Percentiles rank a stretch among this genome's conserved stretches.
Conservation (phyloP, 2,329 filamentous ascomycete genomes). For the Aspergillus phoenicis region DNA sequence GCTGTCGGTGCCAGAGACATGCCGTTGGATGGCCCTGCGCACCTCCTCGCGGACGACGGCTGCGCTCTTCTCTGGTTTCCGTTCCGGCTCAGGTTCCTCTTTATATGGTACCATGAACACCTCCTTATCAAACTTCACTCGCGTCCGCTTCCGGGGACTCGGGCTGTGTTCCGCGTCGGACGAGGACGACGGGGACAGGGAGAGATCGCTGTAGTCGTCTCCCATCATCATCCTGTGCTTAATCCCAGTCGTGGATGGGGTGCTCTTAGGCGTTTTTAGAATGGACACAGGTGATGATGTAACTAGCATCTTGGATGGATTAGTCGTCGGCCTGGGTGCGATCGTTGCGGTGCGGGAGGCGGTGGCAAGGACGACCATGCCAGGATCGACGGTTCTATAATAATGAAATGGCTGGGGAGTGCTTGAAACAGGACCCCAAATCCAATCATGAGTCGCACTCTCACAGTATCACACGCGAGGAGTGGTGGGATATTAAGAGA, state of each 20-base stretch:
- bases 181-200: conserved; percentile 35
- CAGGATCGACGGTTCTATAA: conserved; percentile 19
- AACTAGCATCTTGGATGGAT: conserved; percentile 35
- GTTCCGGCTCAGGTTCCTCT: conserved; percentile 36
- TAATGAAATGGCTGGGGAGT: conserved; percentile 10
- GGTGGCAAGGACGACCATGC: conserved; percentile 40
- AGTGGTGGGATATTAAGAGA: not conserved
- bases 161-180: conserved; percentile 32
- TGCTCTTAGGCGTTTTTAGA: conserved; percentile 38
- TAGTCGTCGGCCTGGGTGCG: conserved; percentile 25
- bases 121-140: conserved; percentile 50
- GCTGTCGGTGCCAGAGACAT: conserved; percentile 55
- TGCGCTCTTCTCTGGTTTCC: conserved; percentile 53
- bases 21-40: conserved; percentile 58
- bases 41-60: conserved; percentile 65
- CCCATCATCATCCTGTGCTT: conserved; percentile 39
- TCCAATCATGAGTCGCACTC: conserved; percentile 28
- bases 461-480: conserved; percentile 3
- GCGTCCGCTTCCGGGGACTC: conserved; percentile 44
- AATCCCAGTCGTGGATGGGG: conserved; percentile 26
- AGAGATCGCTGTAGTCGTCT: conserved; percentile 36
- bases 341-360: conserved; percentile 31
- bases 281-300: conserved; percentile 39
- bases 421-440: conserved; percentile 11
- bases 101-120: conserved; percentile 31